These are phyloP conservation scores for Neurospora sp. DNA, from an alignment of 495 filamentous ascomycete species.

Conservation along the genomic window DNA sequence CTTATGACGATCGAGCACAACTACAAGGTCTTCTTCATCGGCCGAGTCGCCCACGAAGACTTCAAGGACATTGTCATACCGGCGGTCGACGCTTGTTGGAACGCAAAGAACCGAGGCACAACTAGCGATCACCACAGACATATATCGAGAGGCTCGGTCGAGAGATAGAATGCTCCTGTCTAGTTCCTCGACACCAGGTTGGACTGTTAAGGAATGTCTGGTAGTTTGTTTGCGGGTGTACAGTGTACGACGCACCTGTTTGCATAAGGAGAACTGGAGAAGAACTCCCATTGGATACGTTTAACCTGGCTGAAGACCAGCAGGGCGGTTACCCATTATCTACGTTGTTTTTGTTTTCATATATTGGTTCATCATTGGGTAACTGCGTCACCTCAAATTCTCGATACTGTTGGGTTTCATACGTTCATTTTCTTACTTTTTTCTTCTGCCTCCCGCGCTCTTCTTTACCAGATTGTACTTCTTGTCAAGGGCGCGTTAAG, in stretches of 20 bases:
- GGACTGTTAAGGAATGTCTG: neutral
- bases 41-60: conserved; percentile 21
- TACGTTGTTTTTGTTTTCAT: neutral
- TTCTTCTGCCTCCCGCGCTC: neutral
- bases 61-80: conserved; percentile 25
- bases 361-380: neutral
- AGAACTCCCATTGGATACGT: neutral
- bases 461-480: neutral
- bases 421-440: neutral
- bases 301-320: neutral
- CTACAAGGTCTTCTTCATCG: conserved; percentile 35
- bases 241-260: neutral
- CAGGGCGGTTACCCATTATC: neutral
- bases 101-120: conserved; percentile 21
- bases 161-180: neutral
- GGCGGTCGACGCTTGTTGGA: conserved; percentile 38
- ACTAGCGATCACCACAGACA: neutral
- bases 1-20: conserved; percentile 41
- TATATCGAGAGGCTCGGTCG: neutral
- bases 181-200: neutral
- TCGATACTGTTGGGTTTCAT: neutral
- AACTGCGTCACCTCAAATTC: neutral
- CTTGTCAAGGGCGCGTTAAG: neutral
- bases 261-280: neutral
- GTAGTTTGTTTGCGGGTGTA: neutral